These are phyloP conservation scores for Lanmaoa rubissima DNA, from an alignment of 768 basidiomycete genomes.

Conservation along the genomic window DNA sequence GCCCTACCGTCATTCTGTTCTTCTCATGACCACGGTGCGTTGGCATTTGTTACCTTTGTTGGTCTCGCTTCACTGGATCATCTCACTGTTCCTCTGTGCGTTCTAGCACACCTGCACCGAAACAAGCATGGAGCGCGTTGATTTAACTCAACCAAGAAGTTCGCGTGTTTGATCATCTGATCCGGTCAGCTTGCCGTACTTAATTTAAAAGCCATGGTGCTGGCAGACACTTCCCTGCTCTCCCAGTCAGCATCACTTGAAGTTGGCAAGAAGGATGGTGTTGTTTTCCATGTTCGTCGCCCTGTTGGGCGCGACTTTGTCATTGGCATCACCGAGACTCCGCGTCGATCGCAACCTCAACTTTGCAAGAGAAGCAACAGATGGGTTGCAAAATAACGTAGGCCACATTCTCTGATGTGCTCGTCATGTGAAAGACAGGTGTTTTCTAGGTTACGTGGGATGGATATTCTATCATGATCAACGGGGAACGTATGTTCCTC, in stretches of 20 bases:
- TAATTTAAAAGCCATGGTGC: background rate
- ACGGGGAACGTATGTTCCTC: slow-evolving; percentile 55
- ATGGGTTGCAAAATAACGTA: slow-evolving; percentile 20
- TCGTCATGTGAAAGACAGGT: background rate
- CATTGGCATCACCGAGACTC: slow-evolving; percentile 9
- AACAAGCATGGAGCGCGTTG: background rate
- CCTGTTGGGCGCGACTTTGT: slow-evolving; percentile 11
- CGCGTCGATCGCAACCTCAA: slow-evolving; percentile 10
- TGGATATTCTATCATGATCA: slow-evolving; percentile 54
- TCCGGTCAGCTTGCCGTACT: background rate
- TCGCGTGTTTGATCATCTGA: background rate
- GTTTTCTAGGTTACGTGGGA: slow-evolving; percentile 53
- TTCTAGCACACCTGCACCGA: background rate
- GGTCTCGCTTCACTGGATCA: background rate
- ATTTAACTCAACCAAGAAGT: background rate
- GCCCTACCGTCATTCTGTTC: background rate
- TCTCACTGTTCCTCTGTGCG: background rate
- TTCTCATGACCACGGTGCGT: background rate
- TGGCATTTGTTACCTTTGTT: background rate
- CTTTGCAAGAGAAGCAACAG: slow-evolving; percentile 14
- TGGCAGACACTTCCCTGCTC: background rate
- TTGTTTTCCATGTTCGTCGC: slow-evolving; percentile 7
- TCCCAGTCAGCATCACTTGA: background rate
- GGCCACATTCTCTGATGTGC: background rate
- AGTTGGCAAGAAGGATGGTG: slow-evolving; percentile 4